These are phyloP conservation scores for Amoebophrya sp. DNA, from an alignment of 169 alveolate species.

Conservation along the genomic window DNA sequence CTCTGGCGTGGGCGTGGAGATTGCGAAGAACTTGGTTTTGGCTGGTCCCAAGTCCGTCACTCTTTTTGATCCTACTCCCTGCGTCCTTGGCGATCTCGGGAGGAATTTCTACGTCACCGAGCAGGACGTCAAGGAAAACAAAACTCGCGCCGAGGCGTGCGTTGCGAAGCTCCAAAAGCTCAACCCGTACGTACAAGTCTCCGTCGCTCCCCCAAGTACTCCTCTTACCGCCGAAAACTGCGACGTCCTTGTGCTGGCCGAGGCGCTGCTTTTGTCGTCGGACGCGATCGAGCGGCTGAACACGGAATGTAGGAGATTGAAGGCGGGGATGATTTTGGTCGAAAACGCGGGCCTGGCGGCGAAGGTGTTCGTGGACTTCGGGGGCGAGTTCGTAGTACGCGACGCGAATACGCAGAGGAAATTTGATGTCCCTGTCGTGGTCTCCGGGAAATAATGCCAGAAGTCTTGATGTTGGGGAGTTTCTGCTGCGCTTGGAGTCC, in stretches of 20 bases:
- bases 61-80: conserved; percentile 67
- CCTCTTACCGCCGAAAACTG: too few relatives aligned
- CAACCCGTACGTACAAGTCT: conserved; percentile 54
- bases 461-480: too few relatives aligned
- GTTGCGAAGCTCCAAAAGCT: conserved; percentile 66
- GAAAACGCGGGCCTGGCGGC: conserved; percentile 81
- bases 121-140: conserved; percentile 62
- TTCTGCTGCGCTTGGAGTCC: too few relatives aligned
- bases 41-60: conserved; percentile 88
- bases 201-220: too few relatives aligned
- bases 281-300: conserved; percentile 39
- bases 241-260: not conserved
- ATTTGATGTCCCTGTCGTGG: too few relatives aligned
- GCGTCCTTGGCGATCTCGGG: conserved; percentile 73
- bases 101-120: conserved; percentile 78
- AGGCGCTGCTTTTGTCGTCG: not conserved
- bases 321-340: conserved; percentile 60
- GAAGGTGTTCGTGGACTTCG: conserved; percentile 91
- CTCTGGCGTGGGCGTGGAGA: conserved; percentile 48
- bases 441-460: too few relatives aligned
- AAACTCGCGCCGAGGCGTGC: conserved; percentile 66
- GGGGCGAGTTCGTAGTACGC: conserved; percentile 63
- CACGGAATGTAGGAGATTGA: conserved; percentile 38
- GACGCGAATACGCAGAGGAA: too few relatives aligned
- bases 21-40: conserved; percentile 86